Base-by-base conservation (phyloP, 306 rosid species). In the Cicer judaicum region DNA sequence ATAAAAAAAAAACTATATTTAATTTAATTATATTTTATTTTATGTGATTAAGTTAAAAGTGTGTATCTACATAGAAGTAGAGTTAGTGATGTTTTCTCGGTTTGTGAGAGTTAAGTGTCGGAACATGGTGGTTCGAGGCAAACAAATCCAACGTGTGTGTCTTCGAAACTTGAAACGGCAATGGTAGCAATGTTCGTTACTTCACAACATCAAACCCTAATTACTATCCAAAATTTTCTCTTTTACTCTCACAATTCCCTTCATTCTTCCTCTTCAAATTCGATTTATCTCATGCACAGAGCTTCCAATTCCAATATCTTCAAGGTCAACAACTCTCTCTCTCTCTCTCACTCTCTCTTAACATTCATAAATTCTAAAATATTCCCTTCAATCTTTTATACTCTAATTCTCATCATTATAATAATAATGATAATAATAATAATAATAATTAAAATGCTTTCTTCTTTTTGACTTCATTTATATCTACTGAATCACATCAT, bases 191-290 rank as follows among this genome's bases (percentile, higher is more conserved):
- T 29, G 36, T 29, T 29, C 36, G 36, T 29, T 29, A 29, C 36
- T 29, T 5, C 36, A 29, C 36, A 29, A 29, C 36, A 29, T 29
- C 36, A 29, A 29, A 29, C 16, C 18, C 29, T 24, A 24, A 2
- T 16, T 55, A 55, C 38, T 18, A 9, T 55, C 62, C 13, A 3
- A 54, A 18, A 8, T 54, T 49, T n/a, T 7, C 55, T 3, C 36
- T 29, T 29, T 29, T 29, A 29, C 36, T 29, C 36, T 29, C 36
- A 29, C 36, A 29, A 29, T 29, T 29, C 55, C 16, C 14, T 49
- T 49, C 55, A 55, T 55, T 55, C 43, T 12, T 60, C 43, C 1
- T 60, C 65, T 60, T 60, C 60, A 53, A 8, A 15, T 53, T 14
- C 65, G 34, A 24, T 10, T 59, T 29, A 39, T 59, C 43, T 29